These are phyloP conservation scores for Zygosaccharomyces kombuchaensis DNA, from an alignment of 805 yeast species.

Conservation along the genomic window DNA sequence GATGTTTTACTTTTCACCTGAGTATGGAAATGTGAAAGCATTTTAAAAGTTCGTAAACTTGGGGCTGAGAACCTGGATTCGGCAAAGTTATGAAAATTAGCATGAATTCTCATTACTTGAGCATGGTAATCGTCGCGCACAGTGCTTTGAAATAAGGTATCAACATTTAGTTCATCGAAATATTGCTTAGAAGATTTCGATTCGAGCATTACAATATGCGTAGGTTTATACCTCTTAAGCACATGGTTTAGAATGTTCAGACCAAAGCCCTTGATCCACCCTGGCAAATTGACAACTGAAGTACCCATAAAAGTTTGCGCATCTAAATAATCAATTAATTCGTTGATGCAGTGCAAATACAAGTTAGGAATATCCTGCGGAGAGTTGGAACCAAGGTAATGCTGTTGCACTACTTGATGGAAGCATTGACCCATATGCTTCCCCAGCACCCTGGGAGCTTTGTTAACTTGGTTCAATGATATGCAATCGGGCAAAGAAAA, in stretches of 20 bases:
- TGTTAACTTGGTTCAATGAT: constrained; percentile 42
- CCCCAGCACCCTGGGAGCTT: constrained; percentile 19
- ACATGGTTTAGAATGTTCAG: constrained; percentile 54
- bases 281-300: constrained; percentile 74
- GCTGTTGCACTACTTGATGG: constrained; percentile 18
- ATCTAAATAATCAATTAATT: constrained; percentile 35
- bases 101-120: constrained; percentile 34
- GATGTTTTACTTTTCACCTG: constrained; percentile 15
- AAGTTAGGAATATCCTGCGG: constrained; percentile 63
- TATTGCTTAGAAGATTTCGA: constrained; percentile 21
- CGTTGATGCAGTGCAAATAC: constrained; percentile 44
- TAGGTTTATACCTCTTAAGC: constrained; percentile 45
- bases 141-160: constrained; percentile 27
- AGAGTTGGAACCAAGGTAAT: constrained; percentile 59
- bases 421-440: constrained; percentile 23
- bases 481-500: constrained; percentile 67
- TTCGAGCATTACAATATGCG: constrained; percentile 53
- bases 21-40: constrained; percentile 51
- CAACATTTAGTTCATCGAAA: constrained; percentile 30
- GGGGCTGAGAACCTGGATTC: constrained; percentile 42
- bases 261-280: constrained; percentile 90
- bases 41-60: constrained; percentile 49
- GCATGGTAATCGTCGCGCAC: constrained; percentile 30
- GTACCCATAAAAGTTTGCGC: constrained; percentile 35
- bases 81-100: constrained; percentile 32